These are phyloP conservation scores for Simmondsia chinensis DNA, from an alignment of 148 eudicot genomes.

Conservation along the genomic window DNA sequence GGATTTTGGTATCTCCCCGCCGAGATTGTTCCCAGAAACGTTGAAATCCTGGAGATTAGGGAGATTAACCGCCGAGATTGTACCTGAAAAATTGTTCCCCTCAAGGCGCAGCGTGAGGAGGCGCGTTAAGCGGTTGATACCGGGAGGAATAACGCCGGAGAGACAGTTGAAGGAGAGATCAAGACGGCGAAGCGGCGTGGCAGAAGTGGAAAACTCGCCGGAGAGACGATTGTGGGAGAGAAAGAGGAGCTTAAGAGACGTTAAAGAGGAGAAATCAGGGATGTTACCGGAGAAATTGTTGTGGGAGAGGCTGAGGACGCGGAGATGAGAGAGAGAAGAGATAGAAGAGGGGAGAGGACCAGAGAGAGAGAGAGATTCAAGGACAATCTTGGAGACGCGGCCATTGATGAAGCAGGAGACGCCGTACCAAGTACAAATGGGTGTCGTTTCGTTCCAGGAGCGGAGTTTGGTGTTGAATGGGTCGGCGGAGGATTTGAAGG, in stretches of 20 bases:
- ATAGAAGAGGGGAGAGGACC: slow-evolving; percentile 28
- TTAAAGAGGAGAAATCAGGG: slow-evolving; percentile 47
- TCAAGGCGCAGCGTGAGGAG: slow-evolving; percentile 54
- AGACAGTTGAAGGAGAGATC: slow-evolving; percentile 57
- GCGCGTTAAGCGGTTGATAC: slow-evolving; percentile 22
- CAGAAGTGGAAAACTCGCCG: slow-evolving; percentile 35
- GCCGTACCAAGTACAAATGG: slow-evolving; percentile 39
- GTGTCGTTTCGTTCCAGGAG: slow-evolving; percentile 37
- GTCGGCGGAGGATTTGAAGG: slow-evolving; percentile 47
- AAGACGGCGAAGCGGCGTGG: slow-evolving; percentile 26
- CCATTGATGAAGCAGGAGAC: slow-evolving; percentile 28
- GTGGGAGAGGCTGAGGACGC: slow-evolving; percentile 48
- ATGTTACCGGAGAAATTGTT: slow-evolving; percentile 46
- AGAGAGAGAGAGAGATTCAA: slow-evolving; percentile 38
- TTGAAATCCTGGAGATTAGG: slow-evolving; percentile 49
- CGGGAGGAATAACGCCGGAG: slow-evolving; percentile 34
- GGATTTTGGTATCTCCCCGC: slow-evolving; percentile 39
- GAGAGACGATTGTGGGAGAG: slow-evolving; percentile 48
- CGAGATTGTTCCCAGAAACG: slow-evolving; percentile 33
- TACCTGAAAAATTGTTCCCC: slow-evolving; percentile 36
- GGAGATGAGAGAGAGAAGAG: slow-evolving; percentile 39
- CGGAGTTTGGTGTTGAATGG: slow-evolving; percentile 20
- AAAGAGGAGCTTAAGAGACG: slow-evolving; percentile 43
- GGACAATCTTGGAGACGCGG: slow-evolving; percentile 63
- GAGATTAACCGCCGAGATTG: slow-evolving; percentile 19